These are phyloP conservation scores for Fusarium cicatricum DNA, from an alignment of 2,329 filamentous ascomycete species.

Conservation along the genomic window DNA sequence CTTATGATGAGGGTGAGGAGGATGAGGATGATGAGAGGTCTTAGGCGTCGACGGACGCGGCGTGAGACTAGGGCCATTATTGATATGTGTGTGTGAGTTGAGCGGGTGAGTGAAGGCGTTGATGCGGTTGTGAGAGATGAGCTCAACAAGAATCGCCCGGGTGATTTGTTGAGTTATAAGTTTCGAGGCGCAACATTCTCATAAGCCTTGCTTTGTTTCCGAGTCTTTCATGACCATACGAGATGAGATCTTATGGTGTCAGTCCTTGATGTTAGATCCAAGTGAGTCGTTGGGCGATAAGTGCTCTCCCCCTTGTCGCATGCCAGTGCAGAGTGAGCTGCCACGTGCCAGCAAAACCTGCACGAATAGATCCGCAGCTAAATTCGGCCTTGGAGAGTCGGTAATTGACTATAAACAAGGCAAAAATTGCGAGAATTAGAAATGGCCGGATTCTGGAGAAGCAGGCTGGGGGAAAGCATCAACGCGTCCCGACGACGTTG, in stretches of 20 bases:
- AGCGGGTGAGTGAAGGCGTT: not conserved
- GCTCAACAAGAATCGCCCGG: constrained; percentile 12
- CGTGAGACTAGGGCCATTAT: constrained; percentile 39
- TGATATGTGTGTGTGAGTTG: constrained; percentile 10
- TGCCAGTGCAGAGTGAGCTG: no score
- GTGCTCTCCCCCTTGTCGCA: no score
- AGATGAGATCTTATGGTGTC: not conserved
- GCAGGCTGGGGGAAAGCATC: no score
- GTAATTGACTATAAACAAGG: not conserved
- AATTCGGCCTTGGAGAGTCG: not conserved
- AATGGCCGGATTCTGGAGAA: not conserved
- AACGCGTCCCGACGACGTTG: no score
- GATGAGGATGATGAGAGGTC: constrained; percentile 33
- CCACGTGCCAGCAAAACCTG: no score
- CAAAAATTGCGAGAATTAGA: not conserved
- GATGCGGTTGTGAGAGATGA: constrained; percentile 3
- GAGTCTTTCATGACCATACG: not conserved
- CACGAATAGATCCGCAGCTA: not conserved
- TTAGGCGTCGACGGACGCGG: constrained; percentile 43
- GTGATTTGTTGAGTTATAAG: not conserved
- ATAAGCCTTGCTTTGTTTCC: not conserved
- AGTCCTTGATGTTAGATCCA: not conserved
- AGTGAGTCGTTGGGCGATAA: no score
- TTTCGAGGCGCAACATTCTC: constrained; percentile 16
- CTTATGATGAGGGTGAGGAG: constrained; percentile 38